phyloP scores from a whole-genome alignment of 441 rosid genomes.

The Adansonia rubrostipa region DNA sequence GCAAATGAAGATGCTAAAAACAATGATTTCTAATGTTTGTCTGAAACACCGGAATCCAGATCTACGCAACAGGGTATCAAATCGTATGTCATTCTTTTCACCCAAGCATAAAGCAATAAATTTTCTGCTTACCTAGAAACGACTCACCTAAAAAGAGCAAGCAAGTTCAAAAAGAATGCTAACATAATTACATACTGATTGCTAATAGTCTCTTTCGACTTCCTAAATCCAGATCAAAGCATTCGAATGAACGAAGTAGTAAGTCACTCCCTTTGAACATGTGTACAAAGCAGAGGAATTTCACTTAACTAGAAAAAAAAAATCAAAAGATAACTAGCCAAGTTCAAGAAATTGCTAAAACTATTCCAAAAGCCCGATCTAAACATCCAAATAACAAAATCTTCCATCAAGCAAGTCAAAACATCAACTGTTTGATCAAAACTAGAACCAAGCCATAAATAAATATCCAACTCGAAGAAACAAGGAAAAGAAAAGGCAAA shows the following conservation, averaged over 20 bases:
- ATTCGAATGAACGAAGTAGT: not conserved
- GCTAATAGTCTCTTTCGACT: not conserved
- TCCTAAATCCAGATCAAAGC: constrained; percentile 21
- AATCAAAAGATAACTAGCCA: not conserved
- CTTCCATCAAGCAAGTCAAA: not conserved
- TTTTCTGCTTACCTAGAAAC: not conserved
- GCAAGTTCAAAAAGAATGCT: not conserved
- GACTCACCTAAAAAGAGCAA: not conserved
- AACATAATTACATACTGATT: not conserved
- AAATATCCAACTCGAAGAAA: not conserved
- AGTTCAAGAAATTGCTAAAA: constrained; percentile 14
- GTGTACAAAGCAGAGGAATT: not conserved
- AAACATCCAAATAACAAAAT: constrained; percentile 21
- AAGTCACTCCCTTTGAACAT: not conserved
- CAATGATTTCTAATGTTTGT: not conserved
- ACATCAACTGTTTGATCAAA: not conserved
- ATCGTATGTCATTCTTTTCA: not conserved
- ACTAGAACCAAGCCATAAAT: constrained; percentile 6
- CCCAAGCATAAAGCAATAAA: not conserved
- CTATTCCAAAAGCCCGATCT: constrained; percentile 10
- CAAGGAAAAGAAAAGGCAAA: not conserved
- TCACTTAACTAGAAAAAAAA: not conserved
- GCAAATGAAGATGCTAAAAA: not conserved
- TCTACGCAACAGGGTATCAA: not conserved
- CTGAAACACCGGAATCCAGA: constrained; percentile 3